A percentile compares a stretch with the other conserved stretches of the same genome.
These are phyloP conservation scores for Rhodamnia argentea DNA, from an alignment of 345 rosid genomes.

Conservation along the genomic window DNA sequence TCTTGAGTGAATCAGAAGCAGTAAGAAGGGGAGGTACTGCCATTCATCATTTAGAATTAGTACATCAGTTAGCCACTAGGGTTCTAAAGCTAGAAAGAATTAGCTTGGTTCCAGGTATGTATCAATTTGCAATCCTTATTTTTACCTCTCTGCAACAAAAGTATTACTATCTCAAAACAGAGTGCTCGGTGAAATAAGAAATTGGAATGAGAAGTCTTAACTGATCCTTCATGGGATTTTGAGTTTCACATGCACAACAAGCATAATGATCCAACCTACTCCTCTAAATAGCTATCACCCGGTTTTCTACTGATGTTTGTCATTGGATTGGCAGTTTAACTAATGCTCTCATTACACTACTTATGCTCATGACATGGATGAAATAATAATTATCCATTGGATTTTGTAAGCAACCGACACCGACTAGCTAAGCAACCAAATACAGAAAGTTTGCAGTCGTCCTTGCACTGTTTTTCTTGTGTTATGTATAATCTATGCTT, in stretches of 20 bases:
- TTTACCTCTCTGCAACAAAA: not conserved
- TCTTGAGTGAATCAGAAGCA: not conserved
- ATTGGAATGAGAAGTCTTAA: not conserved
- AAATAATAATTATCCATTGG: not conserved
- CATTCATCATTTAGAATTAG: not conserved
- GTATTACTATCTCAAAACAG: not conserved
- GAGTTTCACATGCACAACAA: not conserved
- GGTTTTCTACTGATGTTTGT: not conserved
- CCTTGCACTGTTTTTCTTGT: not conserved
- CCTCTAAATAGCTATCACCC: not conserved
- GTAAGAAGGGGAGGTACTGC: not conserved
- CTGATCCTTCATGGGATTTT: not conserved
- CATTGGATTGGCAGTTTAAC: not conserved
- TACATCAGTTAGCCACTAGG: not conserved
- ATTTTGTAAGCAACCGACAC: not conserved
- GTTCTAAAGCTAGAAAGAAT: not conserved
- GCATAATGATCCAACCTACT: not conserved
- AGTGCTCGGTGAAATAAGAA: not conserved
- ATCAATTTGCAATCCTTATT: not conserved
- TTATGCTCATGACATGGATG: not conserved
- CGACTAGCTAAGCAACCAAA: not conserved
- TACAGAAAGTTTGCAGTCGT: not conserved
- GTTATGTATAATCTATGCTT: not conserved
- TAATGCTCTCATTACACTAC: not conserved
- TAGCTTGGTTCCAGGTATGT: not conserved